These are phyloP conservation scores for Taphrina deformans DNA, from an alignment of 1,139 yeast species.

Conservation along the genomic window DNA sequence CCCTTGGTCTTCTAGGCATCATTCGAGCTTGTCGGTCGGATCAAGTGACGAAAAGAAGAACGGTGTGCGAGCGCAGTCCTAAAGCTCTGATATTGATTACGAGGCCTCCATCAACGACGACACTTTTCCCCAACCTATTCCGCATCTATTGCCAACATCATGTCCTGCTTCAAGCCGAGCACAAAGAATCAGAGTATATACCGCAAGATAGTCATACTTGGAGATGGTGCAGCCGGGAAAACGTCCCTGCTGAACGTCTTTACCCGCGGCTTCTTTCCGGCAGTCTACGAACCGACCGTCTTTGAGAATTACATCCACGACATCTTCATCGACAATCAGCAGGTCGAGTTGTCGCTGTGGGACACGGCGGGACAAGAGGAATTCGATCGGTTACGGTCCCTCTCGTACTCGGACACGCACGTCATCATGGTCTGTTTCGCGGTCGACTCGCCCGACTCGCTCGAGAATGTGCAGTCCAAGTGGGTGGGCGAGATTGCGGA, in stretches of 20 bases:
- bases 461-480: slow-evolving; percentile 89
- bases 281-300: slow-evolving; percentile 96
- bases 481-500: slow-evolving; percentile 98
- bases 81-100: too few species aligned
- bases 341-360: slow-evolving; percentile 91
- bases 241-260: slow-evolving; percentile 91
- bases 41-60: too few species aligned
- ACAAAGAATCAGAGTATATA: slow-evolving; percentile 49
- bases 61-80: too few species aligned
- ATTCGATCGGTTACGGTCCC: slow-evolving; percentile 84
- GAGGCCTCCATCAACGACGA: too few species aligned
- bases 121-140: too few species aligned
- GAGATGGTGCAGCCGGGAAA: slow-evolving; percentile 86
- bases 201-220: slow-evolving; percentile 90
- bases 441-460: slow-evolving; percentile 89
- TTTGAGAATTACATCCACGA: slow-evolving; percentile 97
- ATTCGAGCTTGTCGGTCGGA: too few species aligned
- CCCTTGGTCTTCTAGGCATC: too few species aligned
- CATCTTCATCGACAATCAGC: slow-evolving; percentile 90
- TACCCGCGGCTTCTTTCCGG: slow-evolving; percentile 96
- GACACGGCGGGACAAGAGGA: slow-evolving; percentile 99
- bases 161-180: slow-evolving; percentile 34
- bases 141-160: background rate
- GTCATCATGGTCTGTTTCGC: slow-evolving; percentile 90
- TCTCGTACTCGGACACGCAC: slow-evolving; percentile 92